These are phyloP conservation scores for Letharia columbiana DNA, from an alignment of 495 filamentous ascomycete species.

Conservation along the genomic window DNA sequence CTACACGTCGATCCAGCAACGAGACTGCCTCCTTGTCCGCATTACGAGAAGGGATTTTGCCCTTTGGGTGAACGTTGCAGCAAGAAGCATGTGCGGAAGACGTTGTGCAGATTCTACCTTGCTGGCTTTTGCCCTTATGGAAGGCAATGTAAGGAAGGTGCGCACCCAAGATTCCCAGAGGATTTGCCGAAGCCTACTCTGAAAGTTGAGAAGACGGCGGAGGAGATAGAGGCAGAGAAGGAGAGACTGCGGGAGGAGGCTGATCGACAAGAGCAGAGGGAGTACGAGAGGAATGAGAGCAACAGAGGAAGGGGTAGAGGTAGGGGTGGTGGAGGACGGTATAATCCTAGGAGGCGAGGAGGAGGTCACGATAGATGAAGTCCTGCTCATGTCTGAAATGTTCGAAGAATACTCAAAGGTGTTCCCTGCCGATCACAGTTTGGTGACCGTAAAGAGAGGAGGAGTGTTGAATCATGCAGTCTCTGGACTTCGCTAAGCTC, in stretches of 20 bases:
- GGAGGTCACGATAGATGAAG: constrained; percentile 16
- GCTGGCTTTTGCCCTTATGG: constrained; percentile 94
- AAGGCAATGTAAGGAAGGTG: constrained; percentile 61
- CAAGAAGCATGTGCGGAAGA: constrained; percentile 71
- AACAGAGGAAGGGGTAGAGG: constrained; percentile 29
- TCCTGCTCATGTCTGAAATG: not conserved
- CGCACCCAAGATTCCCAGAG: constrained; percentile 69
- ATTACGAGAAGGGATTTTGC: constrained; percentile 95
- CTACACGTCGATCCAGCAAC: constrained; percentile 82
- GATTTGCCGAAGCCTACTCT: constrained; percentile 67
- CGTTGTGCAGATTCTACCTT: constrained; percentile 74
- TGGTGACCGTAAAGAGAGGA: not conserved
- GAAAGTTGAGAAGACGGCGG: constrained; percentile 51
- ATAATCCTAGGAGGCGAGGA: constrained; percentile 40
- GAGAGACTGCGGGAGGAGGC: constrained; percentile 47
- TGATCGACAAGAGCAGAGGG: constrained; percentile 43
- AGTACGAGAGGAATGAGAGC: constrained; percentile 31
- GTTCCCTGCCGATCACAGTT: not conserved
- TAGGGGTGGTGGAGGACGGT: constrained; percentile 42
- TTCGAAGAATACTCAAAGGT: not conserved
- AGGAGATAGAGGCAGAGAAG: constrained; percentile 51
- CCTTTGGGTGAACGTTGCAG: constrained; percentile 78
- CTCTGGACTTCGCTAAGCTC: not conserved
- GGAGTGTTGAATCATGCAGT: not conserved
- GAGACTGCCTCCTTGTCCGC: constrained; percentile 76